Conservation (phyloP, 2,329 filamentous ascomycete species). For the Sporothrix pallida region DNA sequence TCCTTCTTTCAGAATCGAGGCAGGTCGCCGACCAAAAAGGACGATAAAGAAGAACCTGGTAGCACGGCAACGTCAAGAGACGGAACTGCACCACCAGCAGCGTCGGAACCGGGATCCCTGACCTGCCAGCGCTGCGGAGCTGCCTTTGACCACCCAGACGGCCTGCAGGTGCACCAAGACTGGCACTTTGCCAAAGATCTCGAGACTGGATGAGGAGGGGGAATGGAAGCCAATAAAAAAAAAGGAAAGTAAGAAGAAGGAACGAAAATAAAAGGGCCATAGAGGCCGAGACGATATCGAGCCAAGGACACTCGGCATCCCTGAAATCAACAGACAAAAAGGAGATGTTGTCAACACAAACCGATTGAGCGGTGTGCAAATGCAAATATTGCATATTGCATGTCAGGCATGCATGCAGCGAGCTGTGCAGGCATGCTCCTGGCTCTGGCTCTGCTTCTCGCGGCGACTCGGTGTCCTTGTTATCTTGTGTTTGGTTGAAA, state of each 20-base stretch:
- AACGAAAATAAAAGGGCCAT: background rate
- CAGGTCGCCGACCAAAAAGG: background rate
- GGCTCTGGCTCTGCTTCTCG: background rate
- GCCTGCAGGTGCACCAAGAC: slow-evolving; percentile 78
- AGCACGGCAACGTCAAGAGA: no score
- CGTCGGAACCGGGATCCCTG: background rate
- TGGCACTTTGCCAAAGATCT: slow-evolving; percentile 95
- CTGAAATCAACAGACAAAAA: background rate
- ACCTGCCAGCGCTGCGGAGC: slow-evolving; percentile 70
- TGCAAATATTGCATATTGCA: slow-evolving; percentile 9
- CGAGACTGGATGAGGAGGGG: slow-evolving; percentile 61
- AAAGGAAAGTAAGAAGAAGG: background rate
- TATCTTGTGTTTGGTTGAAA: background rate
- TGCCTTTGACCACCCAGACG: slow-evolving; percentile 61
- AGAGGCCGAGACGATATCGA: background rate
- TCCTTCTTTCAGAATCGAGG: slow-evolving; percentile 32
- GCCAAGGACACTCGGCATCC: background rate
- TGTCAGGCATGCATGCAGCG: slow-evolving; percentile 23
- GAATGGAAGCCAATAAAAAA: slow-evolving; percentile 58
- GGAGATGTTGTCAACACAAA: background rate
- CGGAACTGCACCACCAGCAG: background rate
- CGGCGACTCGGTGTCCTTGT: background rate
- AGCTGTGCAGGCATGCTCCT: background rate
- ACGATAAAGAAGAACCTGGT: background rate
- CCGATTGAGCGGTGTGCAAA: slow-evolving; percentile 25